Base-by-base conservation (phyloP, 176 grass and related monocot species). In the Rhynchospora breviuscula region DNA sequence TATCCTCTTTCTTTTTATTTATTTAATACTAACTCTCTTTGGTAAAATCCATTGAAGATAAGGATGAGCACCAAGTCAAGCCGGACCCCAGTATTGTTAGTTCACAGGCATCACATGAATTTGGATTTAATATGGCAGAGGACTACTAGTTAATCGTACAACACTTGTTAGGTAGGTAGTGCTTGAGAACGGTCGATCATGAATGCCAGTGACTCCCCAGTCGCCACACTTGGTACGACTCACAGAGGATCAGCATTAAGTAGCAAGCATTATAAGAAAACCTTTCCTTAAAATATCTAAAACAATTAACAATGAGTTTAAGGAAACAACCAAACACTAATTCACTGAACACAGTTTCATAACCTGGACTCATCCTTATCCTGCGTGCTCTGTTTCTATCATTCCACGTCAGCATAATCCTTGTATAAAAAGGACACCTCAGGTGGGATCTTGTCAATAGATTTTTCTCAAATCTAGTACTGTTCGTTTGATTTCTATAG, bases 371-470 rank as follows among this genome's bases (percentile, higher is more conserved):
- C 10, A 67, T n/a, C 35, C 35, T 5, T 3, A 23, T 72, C 48
- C 72, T 13, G 13, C 14, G 72, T 77, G 48, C 13, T 77, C 23
- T 53, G 47, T 26, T 13, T 2, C 22, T 76, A 53, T 31, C 12
- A 59, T 15, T n/a, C 43, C 80, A 82, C 14, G 25, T 82, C 80
- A 82, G 61, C 61, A 61, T 40, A 57, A 25, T 23, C 65, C 67
- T 77, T 47, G 6, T 48, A 47, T 46, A 72, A 44, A 75, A 49
- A 18, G 54, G 29, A 43, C 10, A 77, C 69, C 53, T 59, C 19
- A n/a, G 15, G 59, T 23, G 48, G n/a, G 17, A 59, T 59, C 4
- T 17, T 59, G 25, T 21, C 31, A 14, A 14, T 45, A 60, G 26
- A 63, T 65, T 7, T 80, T 80, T 80, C 56, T n/a, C n/a, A 8